Base-by-base conservation (phyloP, 768 basidiomycete genomes). In the Leccinum sublutescens region DNA sequence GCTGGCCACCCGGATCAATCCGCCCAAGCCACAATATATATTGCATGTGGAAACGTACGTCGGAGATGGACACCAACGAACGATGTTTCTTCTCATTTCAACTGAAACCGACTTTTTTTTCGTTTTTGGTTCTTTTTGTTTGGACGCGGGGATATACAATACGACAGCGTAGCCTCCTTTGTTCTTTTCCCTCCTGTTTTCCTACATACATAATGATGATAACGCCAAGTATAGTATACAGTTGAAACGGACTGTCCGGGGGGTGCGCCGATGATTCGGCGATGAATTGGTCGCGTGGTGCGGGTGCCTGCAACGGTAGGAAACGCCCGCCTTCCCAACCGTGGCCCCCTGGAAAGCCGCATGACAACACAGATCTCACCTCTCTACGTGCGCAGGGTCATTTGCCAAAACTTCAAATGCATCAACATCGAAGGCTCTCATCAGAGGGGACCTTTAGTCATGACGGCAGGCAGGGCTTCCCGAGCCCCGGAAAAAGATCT, bases 21-120 rank as follows among this genome's bases (percentile, higher is more conserved):
- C 19, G 43, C 40, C 49, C 62, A 59, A 60, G 52, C 55, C 62
- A 47, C 48, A 45, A 45, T 67, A 67, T 63, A 62, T 67, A 68
- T 64, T 64, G 61, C 56, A 58, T 56, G 54, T 67, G 70, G 69
- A 69, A 61, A 62, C 64, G 68, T 58, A 69, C 64, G 63, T 61
- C 67, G 72, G 60, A 56, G 58, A 68, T 49, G 71, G 68, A 73
- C 73, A 60, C 58, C 59, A 48, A 61, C 51, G 66, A 62, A 70
- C 68, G 5, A 4, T 64, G 52, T 54, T 50, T 38, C 21, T 52
- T 51, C 25, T 58, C 27, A 53, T 51, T 45, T 58, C 49, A 52
- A 51, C 58, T 45, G 43, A 45, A 45, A 19, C 40, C 19, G 62
- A 69, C 67, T 53, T 31, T 64, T 58, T 63, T 31, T 38, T 45